Evolutionary conservation across 768 basidiomycete species (phyloP).

Genomic region (Neoboletus magnificus): DNA sequence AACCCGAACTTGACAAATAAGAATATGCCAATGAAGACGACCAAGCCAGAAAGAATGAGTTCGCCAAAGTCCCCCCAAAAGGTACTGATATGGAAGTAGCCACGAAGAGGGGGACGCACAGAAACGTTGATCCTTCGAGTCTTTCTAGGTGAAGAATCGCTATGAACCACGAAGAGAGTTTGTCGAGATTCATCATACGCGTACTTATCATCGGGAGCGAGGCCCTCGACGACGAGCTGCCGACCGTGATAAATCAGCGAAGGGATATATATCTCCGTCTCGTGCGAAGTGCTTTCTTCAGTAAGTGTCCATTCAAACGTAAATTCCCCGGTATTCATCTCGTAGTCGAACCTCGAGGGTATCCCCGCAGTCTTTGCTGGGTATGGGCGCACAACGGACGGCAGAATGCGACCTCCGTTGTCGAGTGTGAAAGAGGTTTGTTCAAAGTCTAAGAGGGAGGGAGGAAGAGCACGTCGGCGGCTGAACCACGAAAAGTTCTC

Average conservation of each 20-base stretch:
- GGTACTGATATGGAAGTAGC: conserved; percentile 56
- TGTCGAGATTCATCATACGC: conserved; percentile 63
- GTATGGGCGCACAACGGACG: conserved; percentile 84
- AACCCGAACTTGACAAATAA: conserved; percentile 27
- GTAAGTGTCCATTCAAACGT: conserved; percentile 55
- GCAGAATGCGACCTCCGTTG: conserved; percentile 75
- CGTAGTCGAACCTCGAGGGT: conserved; percentile 70
- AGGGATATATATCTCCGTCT: conserved; percentile 85
- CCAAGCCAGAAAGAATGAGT: conserved; percentile 29
- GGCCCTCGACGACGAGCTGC: conserved; percentile 55
- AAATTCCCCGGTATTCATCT: conserved; percentile 69
- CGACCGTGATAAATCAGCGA: conserved; percentile 55
- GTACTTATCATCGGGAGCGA: conserved; percentile 49
- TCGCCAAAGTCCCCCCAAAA: conserved; percentile 60
- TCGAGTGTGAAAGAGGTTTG: conserved; percentile 73
- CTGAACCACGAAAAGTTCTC: conserved; percentile 98
- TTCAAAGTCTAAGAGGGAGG: conserved; percentile 51
- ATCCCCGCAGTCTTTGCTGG: conserved; percentile 87
- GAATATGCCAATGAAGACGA: conserved; percentile 31
- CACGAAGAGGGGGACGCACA: conserved; percentile 50
- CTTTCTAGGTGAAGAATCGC: conserved; percentile 41
- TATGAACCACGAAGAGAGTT: conserved; percentile 66
- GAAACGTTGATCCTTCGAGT: conserved; percentile 52
- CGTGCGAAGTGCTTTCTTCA: conserved; percentile 37
- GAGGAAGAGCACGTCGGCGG: conserved; percentile 51